Conservation (phyloP, 495 filamentous ascomycete species). For the Penicillium ochrochloron region DNA sequence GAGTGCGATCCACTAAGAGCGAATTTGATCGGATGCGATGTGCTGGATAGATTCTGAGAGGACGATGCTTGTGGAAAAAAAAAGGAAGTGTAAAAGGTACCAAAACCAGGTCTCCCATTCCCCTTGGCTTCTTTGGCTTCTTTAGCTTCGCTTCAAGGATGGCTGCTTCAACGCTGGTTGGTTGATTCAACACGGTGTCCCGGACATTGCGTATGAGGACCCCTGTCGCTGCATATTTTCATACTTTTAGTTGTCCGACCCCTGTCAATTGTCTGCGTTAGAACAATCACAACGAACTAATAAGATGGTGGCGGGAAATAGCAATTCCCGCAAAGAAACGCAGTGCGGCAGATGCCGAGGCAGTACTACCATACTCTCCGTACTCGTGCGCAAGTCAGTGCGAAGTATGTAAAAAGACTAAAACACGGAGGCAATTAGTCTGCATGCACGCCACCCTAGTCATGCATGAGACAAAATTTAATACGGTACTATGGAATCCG, state of each 20-base stretch:
- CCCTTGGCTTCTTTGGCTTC: not conserved
- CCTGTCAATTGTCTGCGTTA: not conserved
- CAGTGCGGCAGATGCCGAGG: not conserved
- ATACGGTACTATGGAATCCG: not conserved
- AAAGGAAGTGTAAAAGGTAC: not conserved
- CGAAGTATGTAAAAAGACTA: not conserved
- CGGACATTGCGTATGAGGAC: not conserved
- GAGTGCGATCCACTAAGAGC: conserved; percentile 26
- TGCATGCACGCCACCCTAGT: not conserved
- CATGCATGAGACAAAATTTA: not conserved
- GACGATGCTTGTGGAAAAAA: conserved; percentile 10
- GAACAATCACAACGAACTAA: not conserved
- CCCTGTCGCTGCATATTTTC: not conserved
- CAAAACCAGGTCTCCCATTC: conserved; percentile 6
- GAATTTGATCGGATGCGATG: conserved; percentile 21
- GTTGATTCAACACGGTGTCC: not conserved
- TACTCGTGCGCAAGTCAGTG: not conserved
- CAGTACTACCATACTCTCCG: not conserved
- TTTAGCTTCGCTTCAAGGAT: conserved; percentile 13
- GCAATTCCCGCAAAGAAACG: not conserved
- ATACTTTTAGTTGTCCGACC: conserved; percentile 1
- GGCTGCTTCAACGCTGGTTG: not conserved
- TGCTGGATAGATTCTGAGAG: conserved; percentile 15
- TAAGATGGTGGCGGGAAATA: not conserved
- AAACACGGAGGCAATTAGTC: not conserved